Conservation (phyloP, 2,329 filamentous ascomycete genomes). For the Alternaria ventricosa region DNA sequence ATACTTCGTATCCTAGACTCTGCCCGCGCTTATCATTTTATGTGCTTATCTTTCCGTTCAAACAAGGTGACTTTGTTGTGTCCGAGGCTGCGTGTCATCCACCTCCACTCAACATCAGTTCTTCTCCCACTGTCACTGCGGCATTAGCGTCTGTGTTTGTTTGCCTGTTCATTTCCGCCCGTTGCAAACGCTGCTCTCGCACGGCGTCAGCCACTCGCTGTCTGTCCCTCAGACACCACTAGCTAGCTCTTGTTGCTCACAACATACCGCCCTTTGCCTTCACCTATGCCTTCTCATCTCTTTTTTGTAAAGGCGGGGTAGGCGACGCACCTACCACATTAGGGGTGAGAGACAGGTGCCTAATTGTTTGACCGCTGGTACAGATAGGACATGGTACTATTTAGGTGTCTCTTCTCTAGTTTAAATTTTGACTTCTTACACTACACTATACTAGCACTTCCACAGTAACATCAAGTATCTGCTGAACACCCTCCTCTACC, state of each 20-base stretch:
- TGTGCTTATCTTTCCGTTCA: not conserved
- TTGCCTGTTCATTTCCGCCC: not conserved
- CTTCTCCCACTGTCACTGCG: not conserved
- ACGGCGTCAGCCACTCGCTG: not conserved
- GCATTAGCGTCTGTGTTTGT: not conserved
- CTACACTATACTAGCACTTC: too few relatives aligned
- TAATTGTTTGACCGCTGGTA: not conserved
- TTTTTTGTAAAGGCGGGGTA: not conserved
- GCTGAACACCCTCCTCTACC: fast-evolving
- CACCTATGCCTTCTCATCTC: not conserved
- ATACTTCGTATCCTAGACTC: not conserved
- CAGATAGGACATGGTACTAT: not conserved
- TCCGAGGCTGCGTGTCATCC: not conserved
- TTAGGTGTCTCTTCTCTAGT: not conserved
- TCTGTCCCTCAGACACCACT: not conserved
- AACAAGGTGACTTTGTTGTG: not conserved
- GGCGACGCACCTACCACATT: not conserved
- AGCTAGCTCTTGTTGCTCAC: not conserved
- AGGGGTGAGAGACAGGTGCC: not conserved
- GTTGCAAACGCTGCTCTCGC: not conserved
- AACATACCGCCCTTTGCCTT: not conserved
- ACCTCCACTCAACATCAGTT: not conserved
- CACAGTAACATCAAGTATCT: not conserved
- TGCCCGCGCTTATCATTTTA: fast-evolving
- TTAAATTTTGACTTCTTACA: not conserved